Evolutionary conservation across 495 filamentous ascomycete species (phyloP).

Genomic region (Pseudotulostoma volvatum): DNA sequence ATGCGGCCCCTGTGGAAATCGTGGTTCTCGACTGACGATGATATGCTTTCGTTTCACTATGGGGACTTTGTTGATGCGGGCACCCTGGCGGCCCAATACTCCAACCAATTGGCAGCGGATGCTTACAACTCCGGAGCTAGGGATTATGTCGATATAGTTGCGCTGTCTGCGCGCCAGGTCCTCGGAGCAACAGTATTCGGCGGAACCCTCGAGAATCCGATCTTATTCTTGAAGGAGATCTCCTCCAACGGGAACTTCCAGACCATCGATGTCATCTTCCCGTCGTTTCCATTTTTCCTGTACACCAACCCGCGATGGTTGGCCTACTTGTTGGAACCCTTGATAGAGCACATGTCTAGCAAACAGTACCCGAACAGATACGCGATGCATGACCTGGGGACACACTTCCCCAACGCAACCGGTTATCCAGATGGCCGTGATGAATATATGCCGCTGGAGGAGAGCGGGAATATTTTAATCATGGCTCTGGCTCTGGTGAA

Average conservation of each 20-base stretch:
- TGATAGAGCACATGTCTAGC: conserved; percentile 81
- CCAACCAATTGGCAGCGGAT: conserved; percentile 57
- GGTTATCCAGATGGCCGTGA: conserved; percentile 77
- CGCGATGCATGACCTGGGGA: conserved; percentile 84
- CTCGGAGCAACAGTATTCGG: conserved; percentile 80
- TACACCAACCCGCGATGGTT: conserved; percentile 91
- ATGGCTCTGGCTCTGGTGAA: conserved; percentile 83
- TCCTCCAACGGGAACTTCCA: conserved; percentile 90
- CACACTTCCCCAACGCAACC: conserved; percentile 82
- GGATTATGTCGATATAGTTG: conserved; percentile 63
- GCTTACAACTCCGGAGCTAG: conserved; percentile 41
- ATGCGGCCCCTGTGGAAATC: conserved; percentile 84
- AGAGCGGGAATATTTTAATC: conserved; percentile 91
- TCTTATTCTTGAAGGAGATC: conserved; percentile 90
- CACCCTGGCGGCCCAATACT: conserved; percentile 58
- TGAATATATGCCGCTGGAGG: conserved; percentile 95
- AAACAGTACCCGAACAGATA: conserved; percentile 85
- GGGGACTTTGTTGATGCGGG: conserved; percentile 49
- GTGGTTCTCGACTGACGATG: conserved; percentile 45
- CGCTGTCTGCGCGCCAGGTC: conserved; percentile 78
- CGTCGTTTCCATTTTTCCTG: conserved; percentile 83
- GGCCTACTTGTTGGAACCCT: conserved; percentile 74
- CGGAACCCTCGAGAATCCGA: conserved; percentile 67
- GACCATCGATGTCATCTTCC: conserved; percentile 96
- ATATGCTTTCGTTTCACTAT: conserved; percentile 60